Percentiles rank a stretch among this genome's conserved stretches.
Evolutionary conservation across 495 filamentous ascomycete species (phyloP).

Genomic region (Tuber brumale): DNA sequence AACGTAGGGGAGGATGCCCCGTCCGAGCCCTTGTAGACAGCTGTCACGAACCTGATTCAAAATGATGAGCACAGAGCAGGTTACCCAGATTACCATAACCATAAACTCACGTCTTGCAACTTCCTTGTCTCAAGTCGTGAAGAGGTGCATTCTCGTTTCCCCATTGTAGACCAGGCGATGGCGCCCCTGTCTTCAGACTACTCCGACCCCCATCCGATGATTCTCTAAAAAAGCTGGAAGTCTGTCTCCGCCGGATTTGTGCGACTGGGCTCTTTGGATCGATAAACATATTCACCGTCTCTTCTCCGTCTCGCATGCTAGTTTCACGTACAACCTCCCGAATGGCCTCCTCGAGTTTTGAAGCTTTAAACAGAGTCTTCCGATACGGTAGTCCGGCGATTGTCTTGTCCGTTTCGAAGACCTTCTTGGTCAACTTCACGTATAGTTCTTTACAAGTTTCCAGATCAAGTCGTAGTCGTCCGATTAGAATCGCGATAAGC

Average conservation of each 20-base stretch:
- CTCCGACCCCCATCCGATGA: constrained; percentile 11
- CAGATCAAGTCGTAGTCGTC: constrained; percentile 79
- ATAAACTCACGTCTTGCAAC: constrained; percentile 27
- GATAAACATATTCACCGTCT: constrained; percentile 24
- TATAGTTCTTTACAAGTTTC: constrained; percentile 96
- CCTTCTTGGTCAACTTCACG: constrained; percentile 78
- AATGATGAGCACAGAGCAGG: neutral
- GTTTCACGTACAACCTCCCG: constrained; percentile 80
- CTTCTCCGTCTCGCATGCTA: constrained; percentile 19
- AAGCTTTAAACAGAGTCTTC: constrained; percentile 93
- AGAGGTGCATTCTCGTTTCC: constrained; percentile 29
- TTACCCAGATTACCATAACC: neutral
- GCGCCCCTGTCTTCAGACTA: neutral
- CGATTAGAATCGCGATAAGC: constrained; percentile 92
- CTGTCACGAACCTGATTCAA: constrained; percentile 55
- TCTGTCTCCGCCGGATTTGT: constrained; percentile 19
- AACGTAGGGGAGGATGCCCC: constrained; percentile 60
- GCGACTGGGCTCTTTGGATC: constrained; percentile 12
- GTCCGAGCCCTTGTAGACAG: constrained; percentile 75
- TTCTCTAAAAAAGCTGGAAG: constrained; percentile 16
- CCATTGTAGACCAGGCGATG: neutral
- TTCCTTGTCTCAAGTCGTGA: constrained; percentile 10
- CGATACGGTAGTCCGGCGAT: constrained; percentile 89
- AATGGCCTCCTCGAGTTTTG: constrained; percentile 88
- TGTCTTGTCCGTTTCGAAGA: constrained; percentile 98